Percentiles rank a stretch among this genome's conserved stretches.
Conservation (phyloP, 2,329 filamentous ascomycete species). For the Penicillium vulpinum region DNA sequence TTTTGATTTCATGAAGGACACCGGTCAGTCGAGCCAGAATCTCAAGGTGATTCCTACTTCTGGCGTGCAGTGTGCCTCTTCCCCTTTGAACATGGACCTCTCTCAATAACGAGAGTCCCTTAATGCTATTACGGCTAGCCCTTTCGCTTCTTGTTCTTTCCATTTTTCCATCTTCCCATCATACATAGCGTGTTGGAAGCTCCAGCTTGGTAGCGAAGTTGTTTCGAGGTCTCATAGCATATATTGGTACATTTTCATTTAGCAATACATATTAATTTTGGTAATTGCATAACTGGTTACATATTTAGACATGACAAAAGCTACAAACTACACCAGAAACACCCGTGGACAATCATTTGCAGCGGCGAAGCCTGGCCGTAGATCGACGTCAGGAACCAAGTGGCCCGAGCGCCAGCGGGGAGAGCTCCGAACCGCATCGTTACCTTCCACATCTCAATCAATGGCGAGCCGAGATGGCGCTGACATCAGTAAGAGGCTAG, state of each 20-base stretch:
- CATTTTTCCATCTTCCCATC: background rate
- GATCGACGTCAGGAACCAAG: slow-evolving; percentile 13
- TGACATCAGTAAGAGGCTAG: slow-evolving; percentile 41
- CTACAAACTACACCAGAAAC: background rate
- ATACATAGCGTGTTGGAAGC: background rate
- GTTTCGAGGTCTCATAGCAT: background rate
- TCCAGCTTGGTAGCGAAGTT: background rate
- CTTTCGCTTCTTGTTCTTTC: background rate
- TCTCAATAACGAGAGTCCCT: background rate
- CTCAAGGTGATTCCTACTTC: background rate
- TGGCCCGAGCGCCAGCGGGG: slow-evolving; percentile 23
- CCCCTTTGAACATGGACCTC: slow-evolving; percentile 20
- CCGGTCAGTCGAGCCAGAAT: slow-evolving; percentile 18
- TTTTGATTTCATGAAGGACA: slow-evolving; percentile 44
- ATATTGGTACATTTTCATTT: background rate
- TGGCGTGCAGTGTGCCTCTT: background rate
- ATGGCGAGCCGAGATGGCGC: slow-evolving; percentile 45
- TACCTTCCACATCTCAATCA: slow-evolving; percentile 20
- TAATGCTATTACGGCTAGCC: background rate
- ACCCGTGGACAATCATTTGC: background rate
- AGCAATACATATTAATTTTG: background rate
- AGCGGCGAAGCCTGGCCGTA: background rate
- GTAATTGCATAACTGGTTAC: too few relatives aligned
- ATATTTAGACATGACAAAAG: background rate
- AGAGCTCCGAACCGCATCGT: slow-evolving; percentile 20